Percentiles rank a stretch among this genome's conserved stretches.
Conservation (phyloP, 2,329 filamentous ascomycete species). For the Ceratocystis huliohia region DNA sequence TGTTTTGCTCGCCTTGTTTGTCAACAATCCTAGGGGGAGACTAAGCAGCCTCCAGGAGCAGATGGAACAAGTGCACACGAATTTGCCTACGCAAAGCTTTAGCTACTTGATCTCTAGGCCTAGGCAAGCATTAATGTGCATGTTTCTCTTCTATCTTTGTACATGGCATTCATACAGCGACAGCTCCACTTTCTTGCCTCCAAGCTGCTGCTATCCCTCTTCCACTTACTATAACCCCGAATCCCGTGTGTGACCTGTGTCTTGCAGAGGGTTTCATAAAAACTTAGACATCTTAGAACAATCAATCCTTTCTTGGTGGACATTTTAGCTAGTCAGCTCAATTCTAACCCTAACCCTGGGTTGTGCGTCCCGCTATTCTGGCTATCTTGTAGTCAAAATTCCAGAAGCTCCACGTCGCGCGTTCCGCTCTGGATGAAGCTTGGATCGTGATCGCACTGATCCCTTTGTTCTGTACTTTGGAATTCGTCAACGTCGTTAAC, state of each 20-base stretch:
- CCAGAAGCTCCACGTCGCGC: constrained; percentile 17
- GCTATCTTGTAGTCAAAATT: background rate
- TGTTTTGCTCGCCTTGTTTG: background rate
- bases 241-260: too few relatives aligned
- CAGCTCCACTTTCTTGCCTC: too few relatives aligned
- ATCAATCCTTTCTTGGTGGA: too few relatives aligned
- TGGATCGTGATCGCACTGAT: background rate
- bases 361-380: background rate
- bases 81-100: background rate
- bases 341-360: background rate
- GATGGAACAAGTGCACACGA: background rate
- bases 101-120: background rate
- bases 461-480: background rate
- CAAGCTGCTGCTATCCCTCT: too few relatives aligned
- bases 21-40: background rate
- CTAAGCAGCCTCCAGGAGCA: background rate
- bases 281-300: too few relatives aligned
- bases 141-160: too few relatives aligned
- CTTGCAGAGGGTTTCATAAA: too few relatives aligned
- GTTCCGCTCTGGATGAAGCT: constrained; percentile 1
- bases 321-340: too few relatives aligned
- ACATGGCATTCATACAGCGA: too few relatives aligned
- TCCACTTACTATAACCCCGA: too few relatives aligned
- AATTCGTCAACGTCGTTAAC: background rate
- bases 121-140: background rate